Evolutionary conservation across 495 filamentous ascomycete species (phyloP).

Genomic region (Bathelium albidoporum): DNA sequence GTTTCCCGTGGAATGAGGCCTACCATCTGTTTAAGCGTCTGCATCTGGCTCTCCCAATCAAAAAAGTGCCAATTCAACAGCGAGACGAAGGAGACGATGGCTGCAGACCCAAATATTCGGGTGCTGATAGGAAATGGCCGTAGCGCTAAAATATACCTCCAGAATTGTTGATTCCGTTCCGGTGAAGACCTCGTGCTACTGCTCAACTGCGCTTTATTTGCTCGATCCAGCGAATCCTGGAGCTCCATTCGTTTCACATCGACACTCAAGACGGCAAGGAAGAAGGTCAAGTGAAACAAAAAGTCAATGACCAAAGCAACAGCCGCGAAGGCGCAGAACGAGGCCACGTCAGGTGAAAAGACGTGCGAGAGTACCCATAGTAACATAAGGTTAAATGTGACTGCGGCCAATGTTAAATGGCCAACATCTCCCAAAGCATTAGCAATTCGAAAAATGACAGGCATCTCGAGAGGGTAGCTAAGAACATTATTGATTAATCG

Average conservation of each 20-base stretch:
- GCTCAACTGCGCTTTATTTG: conserved; percentile 21
- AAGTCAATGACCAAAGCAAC: conserved; percentile 61
- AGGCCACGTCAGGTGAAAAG: conserved; percentile 50
- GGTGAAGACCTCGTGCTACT: conserved; percentile 6
- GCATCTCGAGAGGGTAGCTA: conserved; percentile 49
- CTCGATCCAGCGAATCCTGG: conserved; percentile 38
- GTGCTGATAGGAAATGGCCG: conserved; percentile 42
- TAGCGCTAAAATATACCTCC: background rate
- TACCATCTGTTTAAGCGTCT: conserved; percentile 30
- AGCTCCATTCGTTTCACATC: conserved; percentile 63
- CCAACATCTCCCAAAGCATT: conserved; percentile 59
- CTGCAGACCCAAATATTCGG: conserved; percentile 48
- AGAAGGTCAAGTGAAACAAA: conserved; percentile 60
- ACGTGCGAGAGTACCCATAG: conserved; percentile 45
- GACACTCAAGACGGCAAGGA: conserved; percentile 61
- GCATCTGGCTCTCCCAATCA: conserved; percentile 40
- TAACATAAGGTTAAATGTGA: conserved; percentile 49
- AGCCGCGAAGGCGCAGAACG: conserved; percentile 59
- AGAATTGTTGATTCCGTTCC: background rate
- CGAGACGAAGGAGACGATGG: conserved; percentile 51
- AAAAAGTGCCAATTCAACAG: conserved; percentile 59
- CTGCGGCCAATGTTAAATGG: conserved; percentile 50
- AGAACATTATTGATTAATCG: conserved; percentile 62
- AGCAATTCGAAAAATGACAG: conserved; percentile 49
- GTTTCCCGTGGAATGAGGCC: conserved; percentile 5